Percentiles rank a stretch among this genome's conserved stretches.
These are phyloP conservation scores for Przewalskia tangutica DNA, from an alignment of 257 asterid species.

Conservation along the genomic window DNA sequence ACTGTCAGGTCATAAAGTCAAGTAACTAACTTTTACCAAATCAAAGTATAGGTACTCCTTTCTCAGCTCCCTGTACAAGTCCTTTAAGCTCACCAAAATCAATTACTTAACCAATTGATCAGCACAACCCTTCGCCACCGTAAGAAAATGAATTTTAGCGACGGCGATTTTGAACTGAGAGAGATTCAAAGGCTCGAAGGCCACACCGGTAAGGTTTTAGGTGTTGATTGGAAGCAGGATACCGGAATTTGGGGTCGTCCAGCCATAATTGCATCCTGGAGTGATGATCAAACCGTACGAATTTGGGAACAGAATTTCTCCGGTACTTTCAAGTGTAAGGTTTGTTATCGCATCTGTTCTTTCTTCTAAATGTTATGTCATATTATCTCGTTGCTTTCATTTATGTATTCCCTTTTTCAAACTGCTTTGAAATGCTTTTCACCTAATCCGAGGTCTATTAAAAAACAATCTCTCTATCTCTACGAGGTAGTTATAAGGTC, in stretches of 20 bases:
- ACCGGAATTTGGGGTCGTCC: conserved; percentile 54
- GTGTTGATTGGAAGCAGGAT: conserved; percentile 69
- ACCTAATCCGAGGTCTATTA: too few species aligned
- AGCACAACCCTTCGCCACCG: neutral
- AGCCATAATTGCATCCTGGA: conserved; percentile 73
- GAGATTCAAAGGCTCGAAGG: conserved; percentile 74
- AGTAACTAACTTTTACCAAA: neutral
- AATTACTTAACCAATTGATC: neutral
- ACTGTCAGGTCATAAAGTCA: neutral
- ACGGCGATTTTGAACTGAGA: conserved; percentile 40
- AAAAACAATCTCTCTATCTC: too few species aligned
- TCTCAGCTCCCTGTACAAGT: neutral
- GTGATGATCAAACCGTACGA: conserved; percentile 76
- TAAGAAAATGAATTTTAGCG: conserved; percentile 33
- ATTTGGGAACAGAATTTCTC: conserved; percentile 64
- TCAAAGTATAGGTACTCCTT: neutral
- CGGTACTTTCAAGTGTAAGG: conserved; percentile 73
- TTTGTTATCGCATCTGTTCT: too few species aligned
- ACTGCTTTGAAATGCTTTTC: too few species aligned
- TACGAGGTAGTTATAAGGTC: too few species aligned
- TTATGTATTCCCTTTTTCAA: too few species aligned
- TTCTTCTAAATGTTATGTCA: too few species aligned
- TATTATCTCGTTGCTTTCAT: too few species aligned
- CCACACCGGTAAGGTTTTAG: conserved; percentile 87
- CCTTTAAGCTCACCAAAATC: neutral